These are phyloP conservation scores for Fusarium duplospermum DNA, from an alignment of 2,329 filamentous ascomycete genomes.

Conservation along the genomic window DNA sequence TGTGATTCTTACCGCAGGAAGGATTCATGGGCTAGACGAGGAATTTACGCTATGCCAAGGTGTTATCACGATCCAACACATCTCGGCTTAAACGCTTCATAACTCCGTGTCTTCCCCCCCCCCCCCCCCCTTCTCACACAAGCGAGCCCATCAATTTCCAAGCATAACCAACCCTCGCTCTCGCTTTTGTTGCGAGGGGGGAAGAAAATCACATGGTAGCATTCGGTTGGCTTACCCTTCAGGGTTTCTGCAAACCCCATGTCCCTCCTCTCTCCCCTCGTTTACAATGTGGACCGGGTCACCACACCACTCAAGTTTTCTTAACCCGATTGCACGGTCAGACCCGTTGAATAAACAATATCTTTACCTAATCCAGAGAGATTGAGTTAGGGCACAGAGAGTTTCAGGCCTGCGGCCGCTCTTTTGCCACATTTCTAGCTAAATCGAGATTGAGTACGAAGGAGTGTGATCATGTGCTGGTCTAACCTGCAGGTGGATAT, in stretches of 20 bases:
- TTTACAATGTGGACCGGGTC: background rate
- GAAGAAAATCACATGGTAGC: background rate
- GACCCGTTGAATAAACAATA: constrained; percentile 13
- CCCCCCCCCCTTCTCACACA: background rate
- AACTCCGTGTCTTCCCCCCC: background rate
- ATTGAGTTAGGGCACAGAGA: background rate
- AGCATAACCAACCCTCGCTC: background rate
- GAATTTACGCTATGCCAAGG: background rate
- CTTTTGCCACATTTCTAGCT: background rate
- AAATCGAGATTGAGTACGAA: background rate
- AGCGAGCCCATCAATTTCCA: background rate
- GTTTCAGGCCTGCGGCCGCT: background rate
- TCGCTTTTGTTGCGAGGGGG: background rate
- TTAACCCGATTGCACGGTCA: background rate
- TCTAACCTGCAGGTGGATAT: background rate
- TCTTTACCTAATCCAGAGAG: constrained; percentile 6
- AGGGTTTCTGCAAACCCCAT: constrained; percentile 1
- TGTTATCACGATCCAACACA: background rate
- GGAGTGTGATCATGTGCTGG: background rate
- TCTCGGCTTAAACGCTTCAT: background rate
- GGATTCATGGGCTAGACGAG: background rate
- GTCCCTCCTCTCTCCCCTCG: background rate
- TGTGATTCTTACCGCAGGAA: background rate
- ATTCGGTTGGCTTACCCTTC: background rate
- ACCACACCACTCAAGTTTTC: background rate